Percentiles rank a stretch among this genome's conserved stretches.
Evolutionary conservation across 805 yeast species (phyloP).

Genomic region (Ogataea kodamae): DNA sequence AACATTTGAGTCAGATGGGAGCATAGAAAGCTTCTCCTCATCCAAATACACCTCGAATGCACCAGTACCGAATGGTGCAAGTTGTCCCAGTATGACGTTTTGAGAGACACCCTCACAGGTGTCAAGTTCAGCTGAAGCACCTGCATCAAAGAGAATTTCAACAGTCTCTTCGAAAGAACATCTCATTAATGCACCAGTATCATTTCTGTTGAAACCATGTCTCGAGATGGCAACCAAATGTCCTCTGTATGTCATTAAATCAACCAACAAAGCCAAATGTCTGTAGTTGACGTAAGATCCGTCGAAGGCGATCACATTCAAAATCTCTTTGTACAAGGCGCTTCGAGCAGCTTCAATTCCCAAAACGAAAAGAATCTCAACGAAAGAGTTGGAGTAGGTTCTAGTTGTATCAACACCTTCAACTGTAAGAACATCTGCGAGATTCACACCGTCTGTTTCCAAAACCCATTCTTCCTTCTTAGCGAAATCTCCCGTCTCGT

Average conservation of each 20-base stretch:
- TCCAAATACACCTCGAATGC: constrained; percentile 94
- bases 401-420: constrained; percentile 91
- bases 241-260: constrained; percentile 98
- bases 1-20: constrained; percentile 48
- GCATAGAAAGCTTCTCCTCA: constrained; percentile 71
- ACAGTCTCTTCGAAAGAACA: constrained; percentile 99
- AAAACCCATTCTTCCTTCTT: constrained; percentile 96
- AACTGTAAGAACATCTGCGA: constrained; percentile 90
- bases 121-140: constrained; percentile 95
- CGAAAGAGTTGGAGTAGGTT: constrained; percentile 94
- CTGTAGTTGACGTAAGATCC: constrained; percentile 99
- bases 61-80: constrained; percentile 99
- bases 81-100: constrained; percentile 94
- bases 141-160: constrained; percentile 95
- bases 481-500: constrained; percentile 78
- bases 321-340: constrained; percentile 88
- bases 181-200: constrained; percentile 98
- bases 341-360: constrained; percentile 99
- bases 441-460: constrained; percentile 97
- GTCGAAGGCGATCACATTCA: constrained; percentile 97
- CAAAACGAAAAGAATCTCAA: constrained; percentile 87
- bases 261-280: constrained; percentile 96
- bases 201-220: constrained; percentile 98
- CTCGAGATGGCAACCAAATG: constrained; percentile 98
- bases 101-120: constrained; percentile 99